Base-by-base conservation (phyloP, 768 basidiomycete genomes). In the Naganishia vishniacii region DNA sequence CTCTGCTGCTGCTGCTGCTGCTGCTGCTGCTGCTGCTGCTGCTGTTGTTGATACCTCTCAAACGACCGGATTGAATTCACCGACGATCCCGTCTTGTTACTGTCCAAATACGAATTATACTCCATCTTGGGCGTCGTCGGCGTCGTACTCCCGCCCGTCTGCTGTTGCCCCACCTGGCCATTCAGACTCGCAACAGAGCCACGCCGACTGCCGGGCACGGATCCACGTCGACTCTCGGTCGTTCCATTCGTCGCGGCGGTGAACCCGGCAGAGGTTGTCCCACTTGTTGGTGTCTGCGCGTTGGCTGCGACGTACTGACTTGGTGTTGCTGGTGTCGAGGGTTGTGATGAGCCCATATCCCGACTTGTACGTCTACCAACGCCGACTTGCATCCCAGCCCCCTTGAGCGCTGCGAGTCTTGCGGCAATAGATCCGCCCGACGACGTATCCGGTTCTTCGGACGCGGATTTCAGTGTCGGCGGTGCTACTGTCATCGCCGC, bases 351-450 rank as follows among this genome's bases (percentile, higher is more conserved):
- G 2, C 53, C 53, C 18, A 56, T 6, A 69, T 85, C 84, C 65
- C 83, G 84, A 45, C 85, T 84, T 53, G 81, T 73, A 40, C 84
- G 82, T 73, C 87, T 88, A 13, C 82, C 70, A 16, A 81, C 79
- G 28, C 81, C 80, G 18, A 85, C 81, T 12, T 81, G 79, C 72
- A 92, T 76, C 1, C 91, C 91, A 48, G 83, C 85, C 65, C 84
- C 84, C 72, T 86, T 82, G 20, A 94, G 78, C 16, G 87, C 84
- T 68, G 82, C 84, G 78, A 91, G 82, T 53, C 91, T 83, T 78
- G 91, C 90, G 26, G 87, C 87, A 64, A 94, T 89, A 53, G 84
- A 85, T 6, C 81, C 84, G n/a, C 84, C 86, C 2, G 82, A 70
- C 65, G 81, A 81, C 59, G 69, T 77, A 44, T 80, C 79, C 16